Conservation (phyloP, 2,329 filamentous ascomycete genomes). For the Penicillium sp. region DNA sequence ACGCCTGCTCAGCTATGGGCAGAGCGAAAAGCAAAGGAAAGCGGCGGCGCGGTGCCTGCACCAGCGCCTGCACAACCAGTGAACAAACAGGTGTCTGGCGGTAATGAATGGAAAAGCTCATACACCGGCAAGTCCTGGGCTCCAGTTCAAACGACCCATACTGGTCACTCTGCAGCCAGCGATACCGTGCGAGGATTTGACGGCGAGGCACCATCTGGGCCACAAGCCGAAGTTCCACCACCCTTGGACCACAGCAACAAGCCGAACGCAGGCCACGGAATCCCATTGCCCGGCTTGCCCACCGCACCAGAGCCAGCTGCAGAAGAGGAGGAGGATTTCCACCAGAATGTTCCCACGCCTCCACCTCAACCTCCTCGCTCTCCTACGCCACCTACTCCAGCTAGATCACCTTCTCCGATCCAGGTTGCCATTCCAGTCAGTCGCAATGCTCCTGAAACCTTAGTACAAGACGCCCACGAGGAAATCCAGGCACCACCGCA, state of each 20-base stretch:
- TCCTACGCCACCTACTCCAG: slow-evolving; percentile 48
- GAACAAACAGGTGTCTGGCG: slow-evolving; percentile 54
- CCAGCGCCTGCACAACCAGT: slow-evolving; percentile 2
- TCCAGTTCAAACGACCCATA: slow-evolving; percentile 70
- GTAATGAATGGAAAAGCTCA: slow-evolving; percentile 80
- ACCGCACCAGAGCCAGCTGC: slow-evolving; percentile 29
- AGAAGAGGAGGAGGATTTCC: slow-evolving; percentile 38
- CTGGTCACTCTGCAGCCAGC: slow-evolving; percentile 58
- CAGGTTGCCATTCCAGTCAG: slow-evolving; percentile 81
- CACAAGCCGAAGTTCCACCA: slow-evolving; percentile 40
- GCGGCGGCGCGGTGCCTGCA: slow-evolving; percentile 31
- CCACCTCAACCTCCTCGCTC: slow-evolving; percentile 47
- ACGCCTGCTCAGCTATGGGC: slow-evolving; percentile 96
- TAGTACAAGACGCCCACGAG: slow-evolving; percentile 39
- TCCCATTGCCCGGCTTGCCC: slow-evolving; percentile 72
- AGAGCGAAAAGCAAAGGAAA: slow-evolving; percentile 85
- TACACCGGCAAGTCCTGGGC: slow-evolving; percentile 90
- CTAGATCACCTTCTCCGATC: slow-evolving; percentile 66
- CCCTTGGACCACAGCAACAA: slow-evolving; percentile 65
- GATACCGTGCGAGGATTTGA: slow-evolving; percentile 54
- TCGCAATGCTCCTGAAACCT: slow-evolving; percentile 49
- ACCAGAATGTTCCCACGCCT: slow-evolving; percentile 34
- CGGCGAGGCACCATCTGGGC: slow-evolving; percentile 47
- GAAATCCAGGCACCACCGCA: slow-evolving; percentile 39
- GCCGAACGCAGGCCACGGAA: slow-evolving; percentile 62